Evolutionary conservation across 129 eudicot genomes (phyloP).

Genomic region (Apium graveolens): DNA sequence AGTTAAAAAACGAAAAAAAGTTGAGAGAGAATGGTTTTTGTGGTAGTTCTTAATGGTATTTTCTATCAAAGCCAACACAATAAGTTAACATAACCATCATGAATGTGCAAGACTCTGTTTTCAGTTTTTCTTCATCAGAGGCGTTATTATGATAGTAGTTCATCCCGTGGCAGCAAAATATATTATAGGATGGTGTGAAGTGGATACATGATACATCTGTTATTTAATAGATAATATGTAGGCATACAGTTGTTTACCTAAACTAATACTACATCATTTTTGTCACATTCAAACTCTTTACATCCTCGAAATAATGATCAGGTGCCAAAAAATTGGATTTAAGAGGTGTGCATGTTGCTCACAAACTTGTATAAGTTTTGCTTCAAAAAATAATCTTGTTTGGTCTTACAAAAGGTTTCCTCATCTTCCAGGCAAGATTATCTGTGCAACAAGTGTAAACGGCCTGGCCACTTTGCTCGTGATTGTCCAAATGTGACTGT

Average conservation of each 20-base stretch:
- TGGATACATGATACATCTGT: neutral
- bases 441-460: conserved; percentile 71
- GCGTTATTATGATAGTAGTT: neutral
- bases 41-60: neutral
- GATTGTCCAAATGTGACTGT: conserved; percentile 69
- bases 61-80: neutral
- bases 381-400: neutral
- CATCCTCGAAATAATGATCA: neutral
- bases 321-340: neutral
- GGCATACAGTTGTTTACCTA: neutral
- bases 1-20: too few relatives aligned
- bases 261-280: neutral
- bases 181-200: neutral
- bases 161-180: neutral
- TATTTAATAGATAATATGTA: neutral
- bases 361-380: neutral
- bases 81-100: too few relatives aligned
- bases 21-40: neutral
- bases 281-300: neutral
- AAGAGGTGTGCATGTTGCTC: neutral
- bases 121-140: neutral
- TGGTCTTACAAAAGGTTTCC: neutral
- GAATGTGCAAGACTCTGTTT: neutral
- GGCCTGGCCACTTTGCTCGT: conserved; percentile 81
- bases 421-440: conserved; percentile 42